Percentiles rank a stretch among this genome's conserved stretches.
phyloP scores from a whole-genome alignment of 192 early-diverging fungal species.

The Coemansia sp. region DNA sequence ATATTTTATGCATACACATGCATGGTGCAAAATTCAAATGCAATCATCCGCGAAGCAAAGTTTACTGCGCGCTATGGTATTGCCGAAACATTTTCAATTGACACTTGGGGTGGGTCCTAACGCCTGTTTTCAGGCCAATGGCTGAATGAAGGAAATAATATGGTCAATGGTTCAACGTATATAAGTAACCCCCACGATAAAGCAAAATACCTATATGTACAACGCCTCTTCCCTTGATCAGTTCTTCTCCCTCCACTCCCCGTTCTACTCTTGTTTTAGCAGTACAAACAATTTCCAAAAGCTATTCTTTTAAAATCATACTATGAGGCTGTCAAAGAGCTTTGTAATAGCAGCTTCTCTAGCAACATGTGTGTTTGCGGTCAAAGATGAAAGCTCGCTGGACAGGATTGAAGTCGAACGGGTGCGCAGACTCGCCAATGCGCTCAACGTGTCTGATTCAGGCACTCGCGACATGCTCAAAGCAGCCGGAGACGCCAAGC shows the following conservation, averaged over 20 bases:
- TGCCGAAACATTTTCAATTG: background rate
- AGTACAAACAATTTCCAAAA: background rate
- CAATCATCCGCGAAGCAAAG: constrained; percentile 1
- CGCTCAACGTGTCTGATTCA: constrained; percentile 49
- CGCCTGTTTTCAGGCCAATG: too few species aligned
- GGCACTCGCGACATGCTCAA: constrained; percentile 49
- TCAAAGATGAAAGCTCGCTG: constrained; percentile 12
- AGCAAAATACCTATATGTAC: background rate
- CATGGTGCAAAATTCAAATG: constrained; percentile 2
- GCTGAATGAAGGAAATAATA: too few species aligned
- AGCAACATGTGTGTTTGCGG: background rate
- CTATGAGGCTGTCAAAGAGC: background rate
- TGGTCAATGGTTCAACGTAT: background rate
- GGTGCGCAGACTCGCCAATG: constrained; percentile 46
- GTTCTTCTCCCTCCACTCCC: background rate
- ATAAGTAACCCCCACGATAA: background rate
- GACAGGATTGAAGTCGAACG: constrained; percentile 47
- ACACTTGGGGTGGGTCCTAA: too few species aligned
- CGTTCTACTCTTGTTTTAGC: background rate
- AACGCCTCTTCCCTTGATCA: background rate
- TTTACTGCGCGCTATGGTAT: background rate
- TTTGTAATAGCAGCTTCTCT: background rate
- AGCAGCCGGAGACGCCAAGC: constrained; percentile 45
- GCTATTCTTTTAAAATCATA: background rate
- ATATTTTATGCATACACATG: background rate